These are phyloP conservation scores for Ophiostoma fasciatum DNA, from an alignment of 2,329 filamentous ascomycete genomes.

Conservation along the genomic window DNA sequence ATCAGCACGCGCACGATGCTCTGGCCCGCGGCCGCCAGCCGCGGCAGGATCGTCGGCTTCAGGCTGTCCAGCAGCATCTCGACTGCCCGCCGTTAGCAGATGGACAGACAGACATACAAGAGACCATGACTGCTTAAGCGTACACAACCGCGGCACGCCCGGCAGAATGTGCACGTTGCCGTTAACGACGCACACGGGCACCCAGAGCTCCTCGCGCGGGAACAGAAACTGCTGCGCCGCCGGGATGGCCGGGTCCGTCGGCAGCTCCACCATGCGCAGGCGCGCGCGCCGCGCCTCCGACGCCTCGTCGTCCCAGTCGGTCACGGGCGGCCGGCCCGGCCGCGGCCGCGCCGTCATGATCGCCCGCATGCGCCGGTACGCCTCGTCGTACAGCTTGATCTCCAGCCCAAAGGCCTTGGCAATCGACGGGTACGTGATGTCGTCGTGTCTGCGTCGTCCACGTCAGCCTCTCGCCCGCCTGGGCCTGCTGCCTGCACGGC, in stretches of 20 bases:
- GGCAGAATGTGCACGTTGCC: conserved; percentile 89
- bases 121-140: conserved; percentile 15
- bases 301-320: conserved; percentile 74
- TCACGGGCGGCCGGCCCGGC: conserved; percentile 56
- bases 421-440: conserved; percentile 92
- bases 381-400: conserved; percentile 60
- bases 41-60: conserved; percentile 53
- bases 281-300: conserved; percentile 67
- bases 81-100: too few species aligned
- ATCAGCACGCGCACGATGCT: conserved; percentile 67
- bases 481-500: too few species aligned
- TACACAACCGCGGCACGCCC: conserved; percentile 70
- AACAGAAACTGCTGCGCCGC: conserved; percentile 64
- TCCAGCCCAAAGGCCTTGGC: conserved; percentile 73
- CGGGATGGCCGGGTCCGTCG: conserved; percentile 52
- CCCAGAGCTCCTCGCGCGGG: conserved; percentile 70
- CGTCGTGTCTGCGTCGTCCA: conserved; percentile 56
- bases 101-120: too few species aligned
- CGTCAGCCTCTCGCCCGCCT: too few species aligned
- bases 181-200: conserved; percentile 77
- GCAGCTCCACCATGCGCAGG: conserved; percentile 80
- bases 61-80: conserved; percentile 63
- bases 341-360: conserved; percentile 51
- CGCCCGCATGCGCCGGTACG: conserved; percentile 69
- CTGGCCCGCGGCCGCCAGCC: conserved; percentile 65